These are phyloP conservation scores for Solanum sejunctum DNA, from an alignment of 257 asterid genomes.

Conservation along the genomic window DNA sequence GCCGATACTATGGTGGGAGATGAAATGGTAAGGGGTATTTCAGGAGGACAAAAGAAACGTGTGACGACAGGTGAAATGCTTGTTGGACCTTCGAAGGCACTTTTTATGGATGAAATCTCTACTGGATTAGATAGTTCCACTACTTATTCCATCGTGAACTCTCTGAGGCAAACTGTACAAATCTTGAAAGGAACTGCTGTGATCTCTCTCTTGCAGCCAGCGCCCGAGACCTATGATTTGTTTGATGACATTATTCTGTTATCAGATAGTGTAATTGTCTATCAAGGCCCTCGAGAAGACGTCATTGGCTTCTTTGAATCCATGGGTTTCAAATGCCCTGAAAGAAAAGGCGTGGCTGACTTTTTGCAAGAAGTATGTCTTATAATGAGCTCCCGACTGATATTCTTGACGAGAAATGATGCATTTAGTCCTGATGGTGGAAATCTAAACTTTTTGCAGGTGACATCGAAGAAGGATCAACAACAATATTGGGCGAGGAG, in stretches of 20 bases:
- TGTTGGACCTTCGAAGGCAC: slow-evolving; percentile 58
- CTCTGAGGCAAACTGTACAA: slow-evolving; percentile 40
- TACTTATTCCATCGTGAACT: slow-evolving; percentile 41
- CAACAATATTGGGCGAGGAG: slow-evolving; percentile 45
- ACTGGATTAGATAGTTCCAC: slow-evolving; percentile 64
- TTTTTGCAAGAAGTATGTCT: slow-evolving; percentile 56
- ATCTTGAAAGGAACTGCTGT: slow-evolving; percentile 61
- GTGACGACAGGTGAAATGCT: slow-evolving; percentile 46
- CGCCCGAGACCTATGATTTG: slow-evolving; percentile 49
- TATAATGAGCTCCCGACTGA: not conserved
- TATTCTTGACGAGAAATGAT: not conserved
- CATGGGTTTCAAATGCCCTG: slow-evolving; percentile 57
- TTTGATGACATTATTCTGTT: slow-evolving; percentile 53
- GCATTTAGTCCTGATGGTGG: not conserved
- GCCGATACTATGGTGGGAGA: slow-evolving; percentile 34
- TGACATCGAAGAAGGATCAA: slow-evolving; percentile 68
- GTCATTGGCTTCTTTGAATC: slow-evolving; percentile 42
- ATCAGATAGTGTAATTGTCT: slow-evolving; percentile 43
- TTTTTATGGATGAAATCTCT: slow-evolving; percentile 68
- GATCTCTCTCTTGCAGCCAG: slow-evolving; percentile 62
- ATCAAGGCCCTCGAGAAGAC: slow-evolving; percentile 47
- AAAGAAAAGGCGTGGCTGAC: slow-evolving; percentile 56
- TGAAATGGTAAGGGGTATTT: slow-evolving; percentile 28
- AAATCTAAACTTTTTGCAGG: slow-evolving; percentile 15
- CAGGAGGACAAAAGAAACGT: slow-evolving; percentile 31